These are phyloP conservation scores for Saccharomyces pastorianus DNA, from an alignment of 1,139 yeast genomes.

Conservation along the genomic window DNA sequence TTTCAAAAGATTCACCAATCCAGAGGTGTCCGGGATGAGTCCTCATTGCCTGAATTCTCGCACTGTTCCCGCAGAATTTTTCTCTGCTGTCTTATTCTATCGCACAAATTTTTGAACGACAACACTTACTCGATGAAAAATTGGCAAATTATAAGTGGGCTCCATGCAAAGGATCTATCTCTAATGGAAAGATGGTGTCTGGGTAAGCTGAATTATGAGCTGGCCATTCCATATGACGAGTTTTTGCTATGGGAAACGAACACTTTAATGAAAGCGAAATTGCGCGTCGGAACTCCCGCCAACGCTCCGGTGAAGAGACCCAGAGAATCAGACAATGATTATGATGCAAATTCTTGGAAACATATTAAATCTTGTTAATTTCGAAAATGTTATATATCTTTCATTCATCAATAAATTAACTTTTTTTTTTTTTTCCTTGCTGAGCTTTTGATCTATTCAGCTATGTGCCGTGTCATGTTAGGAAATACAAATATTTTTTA, in stretches of 20 bases:
- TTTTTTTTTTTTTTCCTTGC: too few relatives aligned
- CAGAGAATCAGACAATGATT: not conserved
- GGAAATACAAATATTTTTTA: too few relatives aligned
- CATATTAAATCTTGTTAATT: not conserved
- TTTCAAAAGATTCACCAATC: conserved; percentile 18
- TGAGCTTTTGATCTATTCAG: not conserved
- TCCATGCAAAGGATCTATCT: conserved; percentile 18
- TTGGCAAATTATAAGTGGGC: conserved; percentile 29
- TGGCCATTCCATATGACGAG: conserved; percentile 8
- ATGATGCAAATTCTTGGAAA: not conserved
- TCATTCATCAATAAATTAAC: not conserved
- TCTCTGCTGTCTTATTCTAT: conserved; percentile 25
- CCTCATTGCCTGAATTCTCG: conserved; percentile 23
- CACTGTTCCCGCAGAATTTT: conserved; percentile 27
- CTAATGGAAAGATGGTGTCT: conserved; percentile 31
- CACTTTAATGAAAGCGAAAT: not conserved
- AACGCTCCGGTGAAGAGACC: not conserved
- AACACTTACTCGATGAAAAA: conserved; percentile 27
- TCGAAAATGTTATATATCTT: not conserved
- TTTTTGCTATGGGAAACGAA: not conserved
- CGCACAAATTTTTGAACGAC: conserved; percentile 29
- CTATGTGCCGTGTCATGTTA: not conserved
- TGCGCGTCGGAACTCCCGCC: not conserved
- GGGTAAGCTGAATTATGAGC: conserved; percentile 19
- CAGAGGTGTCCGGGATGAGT: conserved; percentile 1